These are phyloP conservation scores for Globisporangium mamillatum DNA, from an alignment of 352 stramenopile species.

Conservation along the genomic window DNA sequence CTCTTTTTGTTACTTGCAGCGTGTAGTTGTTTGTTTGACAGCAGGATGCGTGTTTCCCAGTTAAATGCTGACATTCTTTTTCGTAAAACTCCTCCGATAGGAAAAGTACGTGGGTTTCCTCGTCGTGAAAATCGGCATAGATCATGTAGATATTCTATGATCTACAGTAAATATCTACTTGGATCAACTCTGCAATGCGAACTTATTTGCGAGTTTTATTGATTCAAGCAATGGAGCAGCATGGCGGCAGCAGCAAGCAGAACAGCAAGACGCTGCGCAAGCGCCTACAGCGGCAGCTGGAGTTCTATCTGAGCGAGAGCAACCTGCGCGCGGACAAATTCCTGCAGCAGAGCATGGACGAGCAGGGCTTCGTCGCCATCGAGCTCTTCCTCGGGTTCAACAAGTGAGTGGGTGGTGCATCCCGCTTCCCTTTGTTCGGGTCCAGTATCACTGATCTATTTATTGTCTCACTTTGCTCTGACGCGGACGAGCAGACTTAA, in stretches of 20 bases:
- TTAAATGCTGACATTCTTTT: too few species aligned
- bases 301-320: constrained; percentile 79
- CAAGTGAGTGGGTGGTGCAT: constrained; percentile 26
- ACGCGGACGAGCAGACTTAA: constrained; percentile 36
- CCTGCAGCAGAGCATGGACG: constrained; percentile 71
- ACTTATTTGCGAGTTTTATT: background rate
- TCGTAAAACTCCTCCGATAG: too few species aligned
- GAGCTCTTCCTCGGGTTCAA: constrained; percentile 70
- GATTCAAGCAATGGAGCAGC: constrained; percentile 14
- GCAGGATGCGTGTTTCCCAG: too few species aligned
- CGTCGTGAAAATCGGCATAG: too few species aligned
- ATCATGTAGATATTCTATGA: background rate
- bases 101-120: too few species aligned
- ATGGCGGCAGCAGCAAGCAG: constrained; percentile 5
- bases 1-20: background rate
- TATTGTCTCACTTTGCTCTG: background rate
- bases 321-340: constrained; percentile 83
- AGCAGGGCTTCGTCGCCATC: constrained; percentile 49
- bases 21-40: background rate
- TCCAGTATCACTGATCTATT: background rate
- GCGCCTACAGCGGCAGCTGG: constrained; percentile 74
- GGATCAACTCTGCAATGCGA: background rate
- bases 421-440: background rate
- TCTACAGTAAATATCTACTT: background rate
- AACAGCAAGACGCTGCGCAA: constrained; percentile 60